Percentiles rank a stretch among this genome's conserved stretches.
Conservation (phyloP, 148 eudicot genomes). For the Silene uniflora region DNA sequence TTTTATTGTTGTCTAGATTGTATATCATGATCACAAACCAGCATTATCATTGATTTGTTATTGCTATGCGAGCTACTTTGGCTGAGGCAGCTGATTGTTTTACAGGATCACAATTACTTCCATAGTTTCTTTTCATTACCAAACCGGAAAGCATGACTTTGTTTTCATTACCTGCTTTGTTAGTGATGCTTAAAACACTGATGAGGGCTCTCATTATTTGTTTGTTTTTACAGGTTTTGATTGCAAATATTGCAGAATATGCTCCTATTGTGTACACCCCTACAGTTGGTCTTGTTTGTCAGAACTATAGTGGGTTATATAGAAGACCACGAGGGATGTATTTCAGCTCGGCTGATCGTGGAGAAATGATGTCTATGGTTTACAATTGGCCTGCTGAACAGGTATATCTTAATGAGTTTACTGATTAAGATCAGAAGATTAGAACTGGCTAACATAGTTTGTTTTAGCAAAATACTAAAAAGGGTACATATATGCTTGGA, state of each 20-base stretch:
- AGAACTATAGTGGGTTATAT: slow-evolving; percentile 86
- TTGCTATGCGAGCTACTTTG: background rate
- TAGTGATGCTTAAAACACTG: background rate
- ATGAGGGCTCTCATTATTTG: slow-evolving; percentile 7
- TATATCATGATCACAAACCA: background rate
- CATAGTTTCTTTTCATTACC: background rate
- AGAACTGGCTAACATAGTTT: background rate
- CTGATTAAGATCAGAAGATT: background rate
- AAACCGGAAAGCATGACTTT: background rate
- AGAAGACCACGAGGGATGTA: slow-evolving; percentile 99
- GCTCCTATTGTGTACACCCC: slow-evolving; percentile 98
- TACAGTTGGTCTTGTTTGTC: slow-evolving; percentile 97
- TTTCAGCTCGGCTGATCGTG: slow-evolving; percentile 91
- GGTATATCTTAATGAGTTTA: slow-evolving; percentile 35
- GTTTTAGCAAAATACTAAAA: background rate
- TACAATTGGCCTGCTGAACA: slow-evolving; percentile 99
- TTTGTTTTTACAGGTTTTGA: slow-evolving; percentile 55
- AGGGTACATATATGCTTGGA: background rate
- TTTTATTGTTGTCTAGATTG: too few relatives aligned
- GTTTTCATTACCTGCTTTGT: background rate
- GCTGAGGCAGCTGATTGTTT: background rate
- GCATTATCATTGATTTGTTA: background rate
- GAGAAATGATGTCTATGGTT: slow-evolving; percentile 99
- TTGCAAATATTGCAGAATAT: slow-evolving; percentile 90
- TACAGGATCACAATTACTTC: background rate